Evolutionary conservation across 2,329 filamentous ascomycete genomes (phyloP).

Genomic region (Daldinia eschscholtzii): DNA sequence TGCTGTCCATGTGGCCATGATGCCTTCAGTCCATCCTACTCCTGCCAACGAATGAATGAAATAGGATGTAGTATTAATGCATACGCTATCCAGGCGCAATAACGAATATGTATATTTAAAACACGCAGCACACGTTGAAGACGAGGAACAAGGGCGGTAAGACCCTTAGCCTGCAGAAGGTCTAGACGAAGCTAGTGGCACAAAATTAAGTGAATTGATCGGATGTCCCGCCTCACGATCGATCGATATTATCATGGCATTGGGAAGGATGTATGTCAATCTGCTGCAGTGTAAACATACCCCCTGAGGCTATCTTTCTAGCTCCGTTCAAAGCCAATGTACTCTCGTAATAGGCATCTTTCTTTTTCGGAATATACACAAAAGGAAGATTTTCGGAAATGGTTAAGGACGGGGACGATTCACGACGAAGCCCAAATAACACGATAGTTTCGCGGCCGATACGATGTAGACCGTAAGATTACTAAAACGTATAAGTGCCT

Average conservation of each 20-base stretch:
- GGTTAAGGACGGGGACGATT: background rate
- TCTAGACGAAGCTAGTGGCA: background rate
- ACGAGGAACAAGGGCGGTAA: background rate
- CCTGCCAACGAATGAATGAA: background rate
- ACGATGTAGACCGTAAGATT: background rate
- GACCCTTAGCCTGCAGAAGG: background rate
- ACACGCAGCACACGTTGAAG: background rate
- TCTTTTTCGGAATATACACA: background rate
- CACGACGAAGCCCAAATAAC: background rate
- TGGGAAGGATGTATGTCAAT: background rate
- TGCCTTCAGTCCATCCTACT: background rate
- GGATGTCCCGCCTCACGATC: background rate
- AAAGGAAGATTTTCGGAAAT: background rate
- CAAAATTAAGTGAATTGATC: background rate
- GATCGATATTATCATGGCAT: background rate
- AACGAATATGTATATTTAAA: background rate
- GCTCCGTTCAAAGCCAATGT: background rate
- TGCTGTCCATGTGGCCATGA: background rate
- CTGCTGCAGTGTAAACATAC: background rate
- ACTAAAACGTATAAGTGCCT: background rate
- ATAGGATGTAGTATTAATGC: background rate
- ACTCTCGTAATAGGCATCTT: background rate
- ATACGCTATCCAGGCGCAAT: background rate
- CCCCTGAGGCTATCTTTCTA: background rate
- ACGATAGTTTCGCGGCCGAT: background rate